Conservation (phyloP, 164 flowering plant genomes). For the Houttuynia cordata region DNA sequence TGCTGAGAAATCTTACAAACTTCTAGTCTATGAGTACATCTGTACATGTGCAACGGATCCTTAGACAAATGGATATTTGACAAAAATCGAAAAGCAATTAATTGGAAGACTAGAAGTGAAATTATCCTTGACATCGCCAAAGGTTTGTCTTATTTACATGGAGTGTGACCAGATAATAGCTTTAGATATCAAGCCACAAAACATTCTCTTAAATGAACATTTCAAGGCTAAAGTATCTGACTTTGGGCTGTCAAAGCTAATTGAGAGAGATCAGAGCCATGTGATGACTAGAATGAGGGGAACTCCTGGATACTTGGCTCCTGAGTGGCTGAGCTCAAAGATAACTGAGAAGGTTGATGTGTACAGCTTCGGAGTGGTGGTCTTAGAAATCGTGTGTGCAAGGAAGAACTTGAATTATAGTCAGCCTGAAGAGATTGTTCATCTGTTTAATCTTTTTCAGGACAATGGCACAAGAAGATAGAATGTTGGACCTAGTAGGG, state of each 20-base stretch:
- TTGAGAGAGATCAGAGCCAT: constrained; percentile 15
- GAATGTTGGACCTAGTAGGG: constrained; percentile 10
- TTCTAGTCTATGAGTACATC: constrained; percentile 15
- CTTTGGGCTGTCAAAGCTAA: constrained; percentile 14
- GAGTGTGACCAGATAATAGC: constrained; percentile 16
- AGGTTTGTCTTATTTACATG: constrained; percentile 20
- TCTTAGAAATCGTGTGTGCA: constrained; percentile 17
- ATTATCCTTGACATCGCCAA: constrained; percentile 11
- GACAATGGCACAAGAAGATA: constrained; percentile 5
- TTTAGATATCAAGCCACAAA: constrained; percentile 20
- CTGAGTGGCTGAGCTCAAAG: constrained; percentile 8
- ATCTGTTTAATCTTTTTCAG: constrained; percentile 8
- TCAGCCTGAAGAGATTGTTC: constrained; percentile 1
- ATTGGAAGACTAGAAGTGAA: constrained; percentile 12
- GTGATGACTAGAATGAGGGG: constrained; percentile 13
- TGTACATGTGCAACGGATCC: constrained; percentile 14
- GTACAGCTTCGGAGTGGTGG: constrained; percentile 19
- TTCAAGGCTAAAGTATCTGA: constrained; percentile 20
- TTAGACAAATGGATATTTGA: constrained; percentile 19
- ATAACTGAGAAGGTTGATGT: constrained; percentile 20
- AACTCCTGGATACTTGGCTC: constrained; percentile 9
- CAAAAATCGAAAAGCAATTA: background rate
- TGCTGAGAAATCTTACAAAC: constrained; percentile 13
- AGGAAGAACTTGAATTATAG: constrained; percentile 13
- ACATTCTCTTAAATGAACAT: constrained; percentile 9